Evolutionary conservation across 2,329 filamentous ascomycete genomes (phyloP), one percentile per base, ranked within the genome.

Genomic region (Hirsutella minnesotensis): DNA sequence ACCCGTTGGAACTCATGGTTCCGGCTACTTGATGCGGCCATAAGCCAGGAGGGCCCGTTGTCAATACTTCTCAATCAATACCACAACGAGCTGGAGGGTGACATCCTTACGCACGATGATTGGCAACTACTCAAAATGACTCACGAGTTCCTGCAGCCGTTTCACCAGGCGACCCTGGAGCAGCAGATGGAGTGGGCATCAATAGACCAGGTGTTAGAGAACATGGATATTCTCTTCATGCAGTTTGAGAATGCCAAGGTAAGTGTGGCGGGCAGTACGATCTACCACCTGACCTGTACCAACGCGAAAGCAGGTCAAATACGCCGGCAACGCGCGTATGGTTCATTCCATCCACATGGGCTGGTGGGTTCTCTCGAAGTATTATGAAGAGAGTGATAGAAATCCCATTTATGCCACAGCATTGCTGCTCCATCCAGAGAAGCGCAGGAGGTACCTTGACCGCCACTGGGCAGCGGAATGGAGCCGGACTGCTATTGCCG

Each of bases 381-480:
- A n/a, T n/a, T n/a, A n/a, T n/a, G n/a, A n/a, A n/a, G n/a, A n/a
- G n/a, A n/a, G n/a, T n/a, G n/a, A n/a, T n/a, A n/a, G n/a, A n/a
- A n/a, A n/a, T n/a, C n/a, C n/a, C n/a, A n/a, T n/a, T n/a, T n/a
- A n/a, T n/a, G n/a, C n/a, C n/a, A 37, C 34, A 21, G 34, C 34
- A 9, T 7, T 37, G 19, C 10, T 37, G 34, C 34, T 37, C 12
- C 16, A 37, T 37, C 34, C 34, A 37, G 34, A 37, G n/a, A 37
- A 37, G 34, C 34, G 34, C 21, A 18, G 37, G 19, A 35, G 30
- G 30, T 41, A 41, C 16, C 39, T 41, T 35, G 39, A 41, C 30
- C 39, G 39, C 20, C 39, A 35, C 20, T 41, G 39, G 39, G 29
- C 39, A 41, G 19, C 13, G 10, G 39, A 41, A 21, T 40, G 27